phyloP scores from a whole-genome alignment of 1,284 basidiomycete genomes.

The Pseudozyma tsukubaensis region DNA sequence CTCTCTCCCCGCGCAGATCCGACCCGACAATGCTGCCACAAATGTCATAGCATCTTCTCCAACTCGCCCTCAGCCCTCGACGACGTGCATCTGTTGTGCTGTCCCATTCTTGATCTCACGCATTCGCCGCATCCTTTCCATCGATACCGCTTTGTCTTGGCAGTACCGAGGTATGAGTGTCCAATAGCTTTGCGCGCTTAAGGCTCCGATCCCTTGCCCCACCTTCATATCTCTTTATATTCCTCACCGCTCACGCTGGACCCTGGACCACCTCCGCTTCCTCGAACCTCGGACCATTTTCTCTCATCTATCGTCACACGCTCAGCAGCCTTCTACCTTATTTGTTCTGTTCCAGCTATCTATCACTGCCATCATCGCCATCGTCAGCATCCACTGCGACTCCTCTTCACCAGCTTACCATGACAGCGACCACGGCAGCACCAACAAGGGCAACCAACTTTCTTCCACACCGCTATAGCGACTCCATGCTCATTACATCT shows the following conservation, averaged over 20 bases:
- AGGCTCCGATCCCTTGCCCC: constrained; percentile 8
- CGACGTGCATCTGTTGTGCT: constrained; percentile 4
- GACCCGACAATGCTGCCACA: constrained; percentile 1
- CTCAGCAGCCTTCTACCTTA: no score
- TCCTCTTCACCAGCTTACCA: neutral
- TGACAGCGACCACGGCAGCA: constrained; percentile 26
- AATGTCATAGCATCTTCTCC: constrained; percentile 7
- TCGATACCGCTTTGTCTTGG: constrained; percentile 4
- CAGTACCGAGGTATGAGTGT: constrained; percentile 9
- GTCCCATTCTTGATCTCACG: neutral
- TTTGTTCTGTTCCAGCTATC: no score
- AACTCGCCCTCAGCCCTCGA: constrained; percentile 26
- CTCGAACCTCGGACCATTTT: no score
- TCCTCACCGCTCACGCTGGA: neutral
- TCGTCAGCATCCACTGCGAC: neutral
- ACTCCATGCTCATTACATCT: constrained; percentile 14
- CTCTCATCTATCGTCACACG: no score
- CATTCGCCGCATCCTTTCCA: neutral
- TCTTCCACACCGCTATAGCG: constrained; percentile 18
- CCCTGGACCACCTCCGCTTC: neutral
- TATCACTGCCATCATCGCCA: no score
- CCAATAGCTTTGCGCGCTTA: constrained; percentile 12
- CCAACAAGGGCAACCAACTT: constrained; percentile 18
- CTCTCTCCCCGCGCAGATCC: constrained; percentile 2
- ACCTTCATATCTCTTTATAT: constrained; percentile 2